Conservation (phyloP, 2,329 filamentous ascomycete genomes). For the Malbranchea cinnamomea region DNA sequence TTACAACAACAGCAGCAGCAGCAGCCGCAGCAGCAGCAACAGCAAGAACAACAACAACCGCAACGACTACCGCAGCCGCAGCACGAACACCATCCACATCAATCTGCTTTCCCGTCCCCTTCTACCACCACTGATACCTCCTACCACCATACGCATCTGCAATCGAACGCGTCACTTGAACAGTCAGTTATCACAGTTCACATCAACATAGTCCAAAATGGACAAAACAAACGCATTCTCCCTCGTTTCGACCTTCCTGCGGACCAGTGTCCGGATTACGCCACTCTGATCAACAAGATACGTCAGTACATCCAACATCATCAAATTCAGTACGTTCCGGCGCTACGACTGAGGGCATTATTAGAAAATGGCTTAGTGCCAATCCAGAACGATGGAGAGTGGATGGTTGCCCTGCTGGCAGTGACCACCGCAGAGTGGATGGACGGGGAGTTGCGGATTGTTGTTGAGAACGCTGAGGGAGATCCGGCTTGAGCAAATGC, state of each 20-base stretch:
- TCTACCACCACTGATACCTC: too few species aligned
- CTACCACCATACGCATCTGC: too few species aligned
- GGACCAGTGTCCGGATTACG: slow-evolving; percentile 20
- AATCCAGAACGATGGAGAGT: slow-evolving; percentile 27
- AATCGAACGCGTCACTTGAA: too few species aligned
- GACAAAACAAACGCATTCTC: slow-evolving; percentile 22
- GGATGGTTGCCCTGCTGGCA: slow-evolving; percentile 29
- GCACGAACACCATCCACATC: too few species aligned
- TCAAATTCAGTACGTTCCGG: slow-evolving; percentile 6
- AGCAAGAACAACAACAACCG: slow-evolving; percentile 1
- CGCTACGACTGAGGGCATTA: slow-evolving; percentile 22
- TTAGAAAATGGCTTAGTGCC: slow-evolving; percentile 27
- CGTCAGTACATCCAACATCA: slow-evolving; percentile 14
- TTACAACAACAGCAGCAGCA: slow-evolving; percentile 2
- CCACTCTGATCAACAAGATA: slow-evolving; percentile 18
- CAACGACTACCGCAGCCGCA: too few species aligned
- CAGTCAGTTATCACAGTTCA: slow-evolving; percentile 12
- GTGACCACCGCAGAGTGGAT: slow-evolving; percentile 32
- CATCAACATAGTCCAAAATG: slow-evolving; percentile 23
- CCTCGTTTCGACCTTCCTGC: slow-evolving; percentile 24
- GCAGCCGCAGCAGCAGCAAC: slow-evolving; percentile 1
- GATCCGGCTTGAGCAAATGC: too few species aligned
- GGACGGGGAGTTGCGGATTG: slow-evolving; percentile 29
- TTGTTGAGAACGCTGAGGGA: slow-evolving; percentile 21
- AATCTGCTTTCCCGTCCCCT: too few species aligned